Evolutionary conservation across 1,284 basidiomycete species (phyloP).

Genomic region (Porodaedalea pini): DNA sequence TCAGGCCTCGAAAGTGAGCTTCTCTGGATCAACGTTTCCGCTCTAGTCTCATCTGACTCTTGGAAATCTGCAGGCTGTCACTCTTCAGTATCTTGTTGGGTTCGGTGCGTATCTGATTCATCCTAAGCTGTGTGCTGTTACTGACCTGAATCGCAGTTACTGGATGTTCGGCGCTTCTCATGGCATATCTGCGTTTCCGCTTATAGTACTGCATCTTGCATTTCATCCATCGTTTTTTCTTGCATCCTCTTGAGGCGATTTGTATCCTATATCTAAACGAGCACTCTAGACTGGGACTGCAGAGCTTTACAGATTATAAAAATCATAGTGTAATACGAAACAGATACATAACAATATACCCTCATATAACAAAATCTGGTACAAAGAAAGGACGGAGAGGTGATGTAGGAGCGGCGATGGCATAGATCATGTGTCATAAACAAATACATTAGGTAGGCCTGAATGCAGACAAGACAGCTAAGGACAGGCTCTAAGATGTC

Average conservation of each 20-base stretch:
- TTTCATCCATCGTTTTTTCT: background rate
- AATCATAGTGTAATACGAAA: no score
- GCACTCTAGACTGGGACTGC: background rate
- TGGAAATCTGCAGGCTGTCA: constrained; percentile 56
- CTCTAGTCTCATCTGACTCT: constrained; percentile 1
- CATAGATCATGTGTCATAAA: background rate
- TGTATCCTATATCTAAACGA: background rate
- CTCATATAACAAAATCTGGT: no score
- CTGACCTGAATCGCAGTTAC: constrained; percentile 51
- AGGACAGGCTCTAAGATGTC: background rate
- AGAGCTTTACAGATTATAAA: no score
- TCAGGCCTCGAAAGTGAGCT: constrained; percentile 80
- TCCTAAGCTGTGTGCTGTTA: constrained; percentile 8
- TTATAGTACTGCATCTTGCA: constrained; percentile 27
- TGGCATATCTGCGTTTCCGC: constrained; percentile 79
- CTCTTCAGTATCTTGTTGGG: constrained; percentile 78
- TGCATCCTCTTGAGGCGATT: background rate
- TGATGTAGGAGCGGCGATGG: background rate
- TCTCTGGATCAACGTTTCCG: constrained; percentile 10
- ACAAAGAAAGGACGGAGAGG: background rate
- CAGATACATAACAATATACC: no score
- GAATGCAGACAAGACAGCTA: background rate
- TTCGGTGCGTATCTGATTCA: constrained; percentile 54
- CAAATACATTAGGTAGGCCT: background rate
- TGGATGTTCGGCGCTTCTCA: constrained; percentile 81